A percentile compares a stretch with the other conserved stretches of the same genome.
These are phyloP conservation scores for Cinnamomum micranthum DNA, from an alignment of 164 flowering plant genomes.

Conservation along the genomic window DNA sequence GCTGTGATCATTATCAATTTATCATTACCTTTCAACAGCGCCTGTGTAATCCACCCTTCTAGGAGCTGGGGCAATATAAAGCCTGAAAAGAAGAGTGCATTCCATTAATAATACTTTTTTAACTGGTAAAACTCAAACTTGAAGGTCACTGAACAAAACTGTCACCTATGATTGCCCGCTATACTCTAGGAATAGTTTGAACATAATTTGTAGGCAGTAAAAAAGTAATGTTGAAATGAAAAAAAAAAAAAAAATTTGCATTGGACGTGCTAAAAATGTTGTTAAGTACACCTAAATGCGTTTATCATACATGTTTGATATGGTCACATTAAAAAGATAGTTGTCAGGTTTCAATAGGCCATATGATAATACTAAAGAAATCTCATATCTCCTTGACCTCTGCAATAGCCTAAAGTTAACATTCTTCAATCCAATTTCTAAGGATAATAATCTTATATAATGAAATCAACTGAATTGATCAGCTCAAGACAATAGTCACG, in stretches of 20 bases:
- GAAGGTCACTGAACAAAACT: neutral
- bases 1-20: neutral
- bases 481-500: neutral
- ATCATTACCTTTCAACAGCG: constrained; percentile 73
- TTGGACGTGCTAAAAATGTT: no score
- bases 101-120: neutral
- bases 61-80: constrained; percentile 73
- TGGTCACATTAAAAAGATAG: constrained; percentile 28
- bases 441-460: neutral
- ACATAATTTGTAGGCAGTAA: no score
- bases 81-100: constrained; percentile 35
- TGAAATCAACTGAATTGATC: neutral
- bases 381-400: constrained; percentile 64
- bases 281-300: no score
- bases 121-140: neutral
- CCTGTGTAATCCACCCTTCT: constrained; percentile 66
- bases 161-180: neutral
- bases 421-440: neutral
- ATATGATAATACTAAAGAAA: constrained; percentile 73
- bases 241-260: no score
- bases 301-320: no score
- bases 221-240: no score
- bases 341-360: constrained; percentile 78
- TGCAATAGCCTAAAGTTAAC: constrained; percentile 27
- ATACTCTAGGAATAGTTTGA: no score